phyloP scores from a whole-genome alignment of 208 protist genomes.

The Crithidia sp. region DNA sequence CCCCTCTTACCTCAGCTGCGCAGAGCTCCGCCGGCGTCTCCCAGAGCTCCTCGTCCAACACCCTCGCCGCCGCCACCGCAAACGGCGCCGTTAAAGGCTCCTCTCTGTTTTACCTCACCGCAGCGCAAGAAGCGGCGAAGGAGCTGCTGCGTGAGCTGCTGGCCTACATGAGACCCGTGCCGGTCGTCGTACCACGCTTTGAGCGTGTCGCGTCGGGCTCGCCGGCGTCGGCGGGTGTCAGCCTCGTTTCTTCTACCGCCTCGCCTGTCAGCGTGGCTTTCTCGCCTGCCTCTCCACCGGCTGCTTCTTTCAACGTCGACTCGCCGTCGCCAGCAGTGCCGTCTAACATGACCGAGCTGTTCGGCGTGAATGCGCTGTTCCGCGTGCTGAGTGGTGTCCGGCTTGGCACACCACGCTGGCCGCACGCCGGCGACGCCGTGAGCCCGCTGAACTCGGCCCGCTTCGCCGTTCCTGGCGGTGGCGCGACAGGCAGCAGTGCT shows the following conservation, averaged over 20 bases:
- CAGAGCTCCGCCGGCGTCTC: conserved; percentile 9
- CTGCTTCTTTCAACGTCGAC: background rate
- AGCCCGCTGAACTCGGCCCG: conserved; percentile 23
- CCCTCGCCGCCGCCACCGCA: background rate
- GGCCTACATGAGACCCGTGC: conserved; percentile 25
- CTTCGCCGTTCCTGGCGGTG: background rate
- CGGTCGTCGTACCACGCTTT: conserved; percentile 26
- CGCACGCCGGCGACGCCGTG: conserved; percentile 15
- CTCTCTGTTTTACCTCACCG: conserved; percentile 13
- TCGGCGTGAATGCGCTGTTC: conserved; percentile 50
- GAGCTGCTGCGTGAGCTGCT: conserved; percentile 37
- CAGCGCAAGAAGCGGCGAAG: conserved; percentile 7
- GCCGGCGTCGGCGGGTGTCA: too few relatives aligned
- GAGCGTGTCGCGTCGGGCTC: background rate
- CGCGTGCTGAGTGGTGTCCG: conserved; percentile 43
- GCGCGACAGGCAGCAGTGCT: background rate
- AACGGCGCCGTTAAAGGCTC: conserved; percentile 6
- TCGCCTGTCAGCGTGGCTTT: too few relatives aligned
- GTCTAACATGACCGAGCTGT: conserved; percentile 38
- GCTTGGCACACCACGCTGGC: conserved; percentile 30
- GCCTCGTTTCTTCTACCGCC: too few relatives aligned
- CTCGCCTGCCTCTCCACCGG: background rate
- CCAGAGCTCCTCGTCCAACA: conserved; percentile 3
- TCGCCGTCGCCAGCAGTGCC: conserved; percentile 3
- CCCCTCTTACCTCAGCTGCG: background rate